phyloP scores from a whole-genome alignment of 257 asterid genomes.

The Salvia rosmarinus region DNA sequence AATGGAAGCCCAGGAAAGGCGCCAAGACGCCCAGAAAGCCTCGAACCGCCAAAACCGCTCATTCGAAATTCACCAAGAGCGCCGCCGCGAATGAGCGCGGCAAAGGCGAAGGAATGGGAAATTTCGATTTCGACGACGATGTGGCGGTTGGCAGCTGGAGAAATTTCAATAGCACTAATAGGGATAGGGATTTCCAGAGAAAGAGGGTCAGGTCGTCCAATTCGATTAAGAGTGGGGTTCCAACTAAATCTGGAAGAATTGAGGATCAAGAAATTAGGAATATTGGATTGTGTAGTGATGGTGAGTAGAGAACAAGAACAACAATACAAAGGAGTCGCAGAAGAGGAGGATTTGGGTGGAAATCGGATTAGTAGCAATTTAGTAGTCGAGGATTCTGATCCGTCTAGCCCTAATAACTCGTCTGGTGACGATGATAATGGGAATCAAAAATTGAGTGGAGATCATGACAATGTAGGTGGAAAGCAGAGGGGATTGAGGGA shows the following conservation, averaged over 20 bases:
- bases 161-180: constrained; percentile 23
- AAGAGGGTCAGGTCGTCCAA: constrained; percentile 41
- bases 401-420: constrained; percentile 23
- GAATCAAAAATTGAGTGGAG: constrained; percentile 27
- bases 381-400: constrained; percentile 26
- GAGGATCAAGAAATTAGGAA: constrained; percentile 22
- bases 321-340: constrained; percentile 10
- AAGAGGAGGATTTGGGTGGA: constrained; percentile 33
- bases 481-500: constrained; percentile 20
- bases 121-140: constrained; percentile 39
- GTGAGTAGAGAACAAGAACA: constrained; percentile 13
- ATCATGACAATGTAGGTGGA: constrained; percentile 20
- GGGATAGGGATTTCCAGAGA: constrained; percentile 38
- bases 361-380: constrained; percentile 29
- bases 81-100: constrained; percentile 10
- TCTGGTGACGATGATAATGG: constrained; percentile 15
- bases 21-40: constrained; percentile 34
- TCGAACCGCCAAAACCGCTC: constrained; percentile 20
- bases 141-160: constrained; percentile 47
- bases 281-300: constrained; percentile 12
- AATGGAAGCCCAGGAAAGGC: constrained; percentile 35
- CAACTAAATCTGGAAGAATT: constrained; percentile 18
- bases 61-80: constrained; percentile 27
- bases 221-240: constrained; percentile 28
- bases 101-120: constrained; percentile 22